phyloP scores from a whole-genome alignment of 225 moss, liverwort and hornwort genomes.

The Neckera pumila region DNA sequence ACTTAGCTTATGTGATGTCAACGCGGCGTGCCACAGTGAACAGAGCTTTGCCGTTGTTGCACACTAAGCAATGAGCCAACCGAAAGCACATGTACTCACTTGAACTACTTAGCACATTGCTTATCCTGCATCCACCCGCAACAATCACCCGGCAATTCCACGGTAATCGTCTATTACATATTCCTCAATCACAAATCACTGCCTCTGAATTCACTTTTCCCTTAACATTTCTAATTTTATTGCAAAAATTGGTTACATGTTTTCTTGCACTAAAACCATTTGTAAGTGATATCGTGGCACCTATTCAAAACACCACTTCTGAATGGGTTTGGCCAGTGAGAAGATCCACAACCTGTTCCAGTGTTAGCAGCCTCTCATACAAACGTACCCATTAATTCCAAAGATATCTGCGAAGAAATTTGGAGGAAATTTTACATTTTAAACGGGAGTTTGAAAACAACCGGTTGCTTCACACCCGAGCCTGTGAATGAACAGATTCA shows the following conservation, averaged over 20 bases:
- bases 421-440: not conserved
- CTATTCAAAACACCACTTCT: not conserved
- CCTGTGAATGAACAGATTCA: fast-evolving
- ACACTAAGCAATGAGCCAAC: constrained; percentile 4
- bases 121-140: not conserved
- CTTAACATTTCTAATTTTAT: not conserved
- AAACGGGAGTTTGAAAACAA: not conserved
- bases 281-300: fast-evolving
- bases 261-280: not conserved
- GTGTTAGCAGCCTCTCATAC: not conserved
- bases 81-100: not conserved
- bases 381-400: too few relatives aligned
- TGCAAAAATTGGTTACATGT: not conserved
- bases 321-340: not conserved
- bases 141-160: not conserved
- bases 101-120: not conserved
- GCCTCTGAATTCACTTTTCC: not conserved
- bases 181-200: not conserved
- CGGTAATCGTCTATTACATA: not conserved
- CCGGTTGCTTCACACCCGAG: fast-evolving
- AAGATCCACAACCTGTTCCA: not conserved
- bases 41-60: constrained; percentile 4
- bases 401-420: not conserved
- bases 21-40: not conserved
- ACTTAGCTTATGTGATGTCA: not conserved